Evolutionary conservation across 1,284 basidiomycete genomes (phyloP), one percentile per base, ranked within the genome.

Genomic region (Rhodofomes roseus): DNA sequence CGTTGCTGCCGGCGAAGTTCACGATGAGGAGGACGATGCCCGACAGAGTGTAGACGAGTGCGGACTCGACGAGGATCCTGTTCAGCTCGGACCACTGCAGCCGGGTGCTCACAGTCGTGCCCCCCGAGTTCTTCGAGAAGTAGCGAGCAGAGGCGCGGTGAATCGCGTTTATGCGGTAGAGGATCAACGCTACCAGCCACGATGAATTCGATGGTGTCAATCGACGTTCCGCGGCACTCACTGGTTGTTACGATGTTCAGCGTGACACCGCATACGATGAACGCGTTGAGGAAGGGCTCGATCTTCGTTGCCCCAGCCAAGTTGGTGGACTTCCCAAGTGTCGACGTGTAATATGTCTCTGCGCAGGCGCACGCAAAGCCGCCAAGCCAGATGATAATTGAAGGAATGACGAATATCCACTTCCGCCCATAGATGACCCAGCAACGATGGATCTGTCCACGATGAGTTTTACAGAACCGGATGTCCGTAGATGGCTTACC

Each of bases 61-160:
- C 77, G 8, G 75, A 77, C 63, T 77, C 76, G 46, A 77, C 70
- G 54, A 78, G 61, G 16, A 77, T 65, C 14, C 74, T 60, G 50
- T 74, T 68, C 1, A 51, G 44, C 22, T 41, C 44, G 22, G 55
- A 23, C 23, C 43, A 46, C 34, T 27, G 29, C 25, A 50, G 18
- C 29, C 34, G 43, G 27, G 22, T 44, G 55, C 46, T 51, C 16
- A 52, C 50, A 7, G 20, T 36, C 31, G 50, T 34, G n/a, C 50
- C 54, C 20, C 41, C 46, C 22, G 50, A 34, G n/a, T 20, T 20
- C 50, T 34, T 36, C n/a, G 55, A 44, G 46, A 57, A 51, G 23
- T 29, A 41, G 16, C 50, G n/a, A 16, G 50, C 23, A 12, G 58
- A 54, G 6, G 60, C 41, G 20, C 51, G 48, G 29, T 54, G 48